Base-by-base conservation (phyloP, 345 rosid species). In the Cardamine occulta region DNA sequence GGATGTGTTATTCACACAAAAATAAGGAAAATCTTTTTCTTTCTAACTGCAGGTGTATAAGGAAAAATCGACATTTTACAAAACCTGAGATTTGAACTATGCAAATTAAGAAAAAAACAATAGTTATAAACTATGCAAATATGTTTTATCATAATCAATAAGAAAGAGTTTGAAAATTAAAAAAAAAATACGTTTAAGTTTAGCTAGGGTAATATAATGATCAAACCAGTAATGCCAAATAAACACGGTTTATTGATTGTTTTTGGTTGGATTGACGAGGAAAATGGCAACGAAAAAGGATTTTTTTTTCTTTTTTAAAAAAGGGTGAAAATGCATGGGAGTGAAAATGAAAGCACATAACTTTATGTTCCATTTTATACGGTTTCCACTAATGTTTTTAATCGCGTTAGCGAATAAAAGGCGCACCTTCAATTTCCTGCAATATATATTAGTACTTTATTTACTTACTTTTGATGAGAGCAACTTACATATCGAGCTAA, bases 321-420 rank as follows among this genome's bases (percentile, higher is more conserved):
- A 73, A 73, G n/a, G 24, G 56, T 74, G 66, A 65, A 64, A 63
- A 51, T 63, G 59, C 39, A 63, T 37, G 70, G 37, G 44, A 52
- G 72, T 44, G 48, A 65, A 55, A 66, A 66, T 66, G 78, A 66
- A 66, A 74, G 42, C 78, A 64, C 48, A 74, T 55, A 53, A 54
- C 57, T 53, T 55, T 54, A 74, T 55, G 55, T 74, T 74, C 48
- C 71, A 63, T 44, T 10, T 64, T 54, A 54, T 64, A 55, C 35
- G 14, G 56, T 73, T 60, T 52, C 63, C 54, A 63, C 24, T 26
- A 13, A 51, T 17, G 19, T 8, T 32, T 17, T 14, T 37, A 13
- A 39, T 52, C 5, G 13, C 37, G 45, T 74, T n/a, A 53, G 45
- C 29, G 57, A 63, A 74, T 15, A 74, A 28, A 63, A 63, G 42